Evolutionary conservation across 345 rosid genomes (phyloP), one percentile per base, ranked within the genome.

Genomic region (Carallia brachiata): DNA sequence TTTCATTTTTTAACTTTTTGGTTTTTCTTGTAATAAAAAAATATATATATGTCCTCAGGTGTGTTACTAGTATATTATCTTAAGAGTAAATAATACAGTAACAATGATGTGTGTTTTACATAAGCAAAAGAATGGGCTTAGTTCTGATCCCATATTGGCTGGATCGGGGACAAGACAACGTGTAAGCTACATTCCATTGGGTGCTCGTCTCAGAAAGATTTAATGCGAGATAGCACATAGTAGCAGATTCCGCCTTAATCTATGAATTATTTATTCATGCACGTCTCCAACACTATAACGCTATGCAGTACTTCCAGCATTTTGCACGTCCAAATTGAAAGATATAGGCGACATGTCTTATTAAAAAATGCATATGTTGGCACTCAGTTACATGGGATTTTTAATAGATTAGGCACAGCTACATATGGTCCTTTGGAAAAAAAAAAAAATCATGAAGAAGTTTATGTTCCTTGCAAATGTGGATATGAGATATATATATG

Each of bases 151-250:
- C 77, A 27, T 12, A 16, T 61, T 39, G 40, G n/a, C n/a, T n/a
- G 68, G 75, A 75, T 48, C 78, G 56, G 5, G 27, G 23, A 19
- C 56, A 37, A 6, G 64, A 66, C 65, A 54, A 28, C 81, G 74
- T 59, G 72, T 69, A 76, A 68, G 36, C 30, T 6, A 27, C 76
- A 64, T 67, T 73, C 62, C 70, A 78, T 67, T 73, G 78, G 76
- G 37, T 32, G 39, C 55, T 58, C 60, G 68, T 69, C 63, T 67
- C 31, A 53, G 40, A 52, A 52, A 23, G 78, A 48, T 64, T 62
- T 61, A 30, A 52, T 54, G 58, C 3, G 7, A 55, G 56, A 18
- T 53, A 16, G 6, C 18, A 53, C 56, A 5, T n/a, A 36, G 6
- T 36, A 53, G 27, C 56, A 6, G 56, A 13, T 53, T 53, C 17